Evolutionary conservation across 2,329 filamentous ascomycete genomes (phyloP).

Genomic region (Didymella glomerata): DNA sequence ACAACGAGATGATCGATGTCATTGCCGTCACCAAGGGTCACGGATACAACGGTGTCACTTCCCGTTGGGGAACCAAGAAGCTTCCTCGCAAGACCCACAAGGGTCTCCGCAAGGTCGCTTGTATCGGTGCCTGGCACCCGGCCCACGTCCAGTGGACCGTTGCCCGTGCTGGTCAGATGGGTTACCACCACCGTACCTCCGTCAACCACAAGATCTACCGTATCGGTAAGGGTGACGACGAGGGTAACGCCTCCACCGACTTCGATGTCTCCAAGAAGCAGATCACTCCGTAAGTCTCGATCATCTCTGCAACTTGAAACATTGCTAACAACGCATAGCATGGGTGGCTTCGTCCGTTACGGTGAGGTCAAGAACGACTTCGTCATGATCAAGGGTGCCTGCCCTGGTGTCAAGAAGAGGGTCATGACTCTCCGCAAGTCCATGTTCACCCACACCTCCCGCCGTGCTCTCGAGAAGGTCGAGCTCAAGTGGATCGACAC

Average conservation of each 20-base stretch:
- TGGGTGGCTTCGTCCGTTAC: conserved; percentile 99
- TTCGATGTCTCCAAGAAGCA: conserved; percentile 98
- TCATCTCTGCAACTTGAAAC: background rate
- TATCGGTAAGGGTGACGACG: conserved; percentile 89
- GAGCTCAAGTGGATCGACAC: conserved; percentile 99
- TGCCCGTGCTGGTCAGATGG: conserved; percentile 98
- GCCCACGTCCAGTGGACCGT: conserved; percentile 99
- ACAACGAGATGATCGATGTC: conserved; percentile 99
- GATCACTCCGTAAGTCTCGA: conserved; percentile 91
- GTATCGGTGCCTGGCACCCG: conserved; percentile 99
- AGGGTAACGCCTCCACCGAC: conserved; percentile 92
- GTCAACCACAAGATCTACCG: conserved; percentile 99
- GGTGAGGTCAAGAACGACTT: conserved; percentile 99
- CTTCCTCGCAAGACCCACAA: conserved; percentile 99
- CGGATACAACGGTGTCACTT: conserved; percentile 96
- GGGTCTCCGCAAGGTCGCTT: conserved; percentile 99
- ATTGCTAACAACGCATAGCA: conserved; percentile 65
- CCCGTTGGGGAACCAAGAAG: conserved; percentile 99
- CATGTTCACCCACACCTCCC: conserved; percentile 95
- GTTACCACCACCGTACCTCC: conserved; percentile 99
- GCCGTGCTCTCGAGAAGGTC: conserved; percentile 97
- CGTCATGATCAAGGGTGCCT: conserved; percentile 95
- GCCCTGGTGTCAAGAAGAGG: conserved; percentile 99
- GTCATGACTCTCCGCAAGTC: conserved; percentile 99
- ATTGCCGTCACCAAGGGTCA: conserved; percentile 99